A percentile compares a stretch with the other conserved stretches of the same genome.
phyloP scores from a whole-genome alignment of 75 land plant species.

The Sequoiadendron giganteum region DNA sequence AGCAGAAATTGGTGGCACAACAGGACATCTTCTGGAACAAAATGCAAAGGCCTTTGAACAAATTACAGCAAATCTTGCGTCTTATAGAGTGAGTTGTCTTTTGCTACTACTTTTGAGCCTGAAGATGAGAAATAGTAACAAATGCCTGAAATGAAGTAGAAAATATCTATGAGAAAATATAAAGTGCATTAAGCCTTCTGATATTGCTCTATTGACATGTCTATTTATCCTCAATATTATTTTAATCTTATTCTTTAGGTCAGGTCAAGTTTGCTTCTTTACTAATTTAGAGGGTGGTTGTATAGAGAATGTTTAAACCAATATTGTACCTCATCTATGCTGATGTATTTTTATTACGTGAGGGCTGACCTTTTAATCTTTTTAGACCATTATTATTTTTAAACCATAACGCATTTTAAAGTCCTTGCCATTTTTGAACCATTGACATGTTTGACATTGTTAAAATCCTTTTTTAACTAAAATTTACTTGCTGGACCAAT shows the following conservation, averaged over 20 bases:
- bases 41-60: slow-evolving; percentile 70
- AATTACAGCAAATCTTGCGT: slow-evolving; percentile 70
- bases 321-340: background rate
- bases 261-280: background rate
- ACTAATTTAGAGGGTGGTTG: background rate
- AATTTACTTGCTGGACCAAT: background rate
- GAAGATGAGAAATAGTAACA: background rate
- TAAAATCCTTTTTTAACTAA: too few species aligned
- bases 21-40: slow-evolving; percentile 82
- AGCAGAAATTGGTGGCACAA: slow-evolving; percentile 78
- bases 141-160: background rate
- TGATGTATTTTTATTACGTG: background rate
- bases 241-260: background rate
- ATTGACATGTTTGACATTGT: background rate
- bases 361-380: background rate
- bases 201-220: background rate
- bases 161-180: background rate
- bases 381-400: background rate
- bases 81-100: slow-evolving; percentile 18
- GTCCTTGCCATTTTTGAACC: background rate
- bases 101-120: background rate
- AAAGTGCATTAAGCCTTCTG: background rate
- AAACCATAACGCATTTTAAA: background rate
- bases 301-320: background rate
- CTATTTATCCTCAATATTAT: background rate